Base-by-base conservation (phyloP, 768 basidiomycete species). In the Hygrocybe coccinea region DNA sequence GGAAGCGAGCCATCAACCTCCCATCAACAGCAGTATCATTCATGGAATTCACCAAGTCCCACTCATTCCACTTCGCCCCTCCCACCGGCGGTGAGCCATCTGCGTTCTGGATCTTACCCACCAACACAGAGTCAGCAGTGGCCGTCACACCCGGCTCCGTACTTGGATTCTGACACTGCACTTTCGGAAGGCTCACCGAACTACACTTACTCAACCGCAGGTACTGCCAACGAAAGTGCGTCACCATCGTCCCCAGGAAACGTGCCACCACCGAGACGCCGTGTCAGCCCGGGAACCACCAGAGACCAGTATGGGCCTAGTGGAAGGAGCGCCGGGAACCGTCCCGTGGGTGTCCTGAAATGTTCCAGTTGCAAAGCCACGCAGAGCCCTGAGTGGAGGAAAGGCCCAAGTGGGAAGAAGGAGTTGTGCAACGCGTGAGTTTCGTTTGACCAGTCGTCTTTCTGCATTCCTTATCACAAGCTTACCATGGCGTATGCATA, bases 371-470 rank as follows among this genome's bases (percentile, higher is more conserved):
- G 91, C 71, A 87, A 85, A 70, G 85, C 79, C 10, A 90, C 86
- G 6, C 79, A 80, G 7, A 92, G 90, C 65, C 91, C 91, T 0
- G 91, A 94, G 69, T 94, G 91, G 91, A 76, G 91, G 66, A 94
- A 94, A 69, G 91, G 91, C 17, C 89, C 90, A 51, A 90, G 82
- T 63, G 91, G 91, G 24, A 87, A 88, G 70, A 94, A 94, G 71
- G 90, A 94, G 68, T 77, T 94, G 24, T 94, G 91, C 69, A 94
- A 94, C 74, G 91, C 91, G 87, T 92, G 72, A 76, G 88, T 80
- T 59, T 37, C 25, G 43, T 58, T 52, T 56, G 8, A 29, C 29
- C 52, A 38, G 53, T 29, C 39, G 48, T 57, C 57, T 48, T 43
- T 50, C 59, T 53, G 17, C 37, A 57, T 57, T 39, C 53, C 44